phyloP scores from a whole-genome alignment of 2,329 filamentous ascomycete species.

The Pseudogymnoascus pannorum region DNA sequence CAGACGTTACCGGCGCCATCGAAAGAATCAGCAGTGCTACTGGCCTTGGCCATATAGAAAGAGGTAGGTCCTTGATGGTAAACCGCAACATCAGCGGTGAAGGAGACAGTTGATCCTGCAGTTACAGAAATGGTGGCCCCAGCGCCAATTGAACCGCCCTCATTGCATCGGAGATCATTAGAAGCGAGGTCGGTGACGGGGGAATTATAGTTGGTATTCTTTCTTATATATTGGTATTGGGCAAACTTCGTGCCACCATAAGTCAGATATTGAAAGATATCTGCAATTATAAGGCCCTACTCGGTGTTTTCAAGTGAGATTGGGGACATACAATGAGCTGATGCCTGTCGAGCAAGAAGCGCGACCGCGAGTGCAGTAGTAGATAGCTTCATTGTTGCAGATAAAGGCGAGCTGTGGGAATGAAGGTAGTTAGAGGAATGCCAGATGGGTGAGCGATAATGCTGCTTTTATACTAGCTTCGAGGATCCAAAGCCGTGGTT shows the following conservation, averaged over 20 bases:
- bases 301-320: background rate
- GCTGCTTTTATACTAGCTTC: background rate
- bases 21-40: slow-evolving; percentile 27
- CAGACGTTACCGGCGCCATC: slow-evolving; percentile 31
- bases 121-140: slow-evolving; percentile 5
- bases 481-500: background rate
- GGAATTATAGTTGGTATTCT: slow-evolving; percentile 37
- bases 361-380: background rate
- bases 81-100: slow-evolving; percentile 19
- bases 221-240: slow-evolving; percentile 34
- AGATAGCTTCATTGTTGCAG: background rate
- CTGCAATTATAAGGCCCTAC: background rate
- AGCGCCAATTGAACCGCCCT: slow-evolving; percentile 13
- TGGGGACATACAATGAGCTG: background rate
- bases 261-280: slow-evolving; percentile 11
- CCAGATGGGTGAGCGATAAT: background rate
- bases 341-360: slow-evolving; percentile 5
- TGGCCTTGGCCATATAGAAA: slow-evolving; percentile 33
- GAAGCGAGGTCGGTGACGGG: slow-evolving; percentile 39
- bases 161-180: slow-evolving; percentile 40
- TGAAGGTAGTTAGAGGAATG: background rate
- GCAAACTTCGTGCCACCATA: slow-evolving; percentile 7
- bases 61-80: slow-evolving; percentile 31
- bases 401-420: background rate
- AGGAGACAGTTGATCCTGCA: slow-evolving; percentile 7